Base-by-base conservation (phyloP, 352 stramenopile genomes). In the Pythium volutum region DNA sequence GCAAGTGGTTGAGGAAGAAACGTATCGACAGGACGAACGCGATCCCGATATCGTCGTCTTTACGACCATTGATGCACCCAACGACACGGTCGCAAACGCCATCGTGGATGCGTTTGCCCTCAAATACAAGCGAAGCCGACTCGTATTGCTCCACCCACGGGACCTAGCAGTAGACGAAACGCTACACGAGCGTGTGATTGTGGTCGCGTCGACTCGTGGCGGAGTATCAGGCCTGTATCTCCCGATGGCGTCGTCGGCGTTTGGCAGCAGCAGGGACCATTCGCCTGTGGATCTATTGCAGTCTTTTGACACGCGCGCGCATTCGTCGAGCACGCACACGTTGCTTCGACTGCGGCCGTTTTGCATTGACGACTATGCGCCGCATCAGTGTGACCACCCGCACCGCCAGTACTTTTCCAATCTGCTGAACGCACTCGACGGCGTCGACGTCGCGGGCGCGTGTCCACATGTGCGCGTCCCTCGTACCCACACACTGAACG, bases 351-450 rank as follows among this genome's bases (percentile, higher is more conserved):
- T 55, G 10, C 59, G 71, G 18, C 55, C 53, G 31, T 83, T 86
- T 26, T 87, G 78, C 55, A 64, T 76, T 2, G 84, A 87, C 49
- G 49, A 85, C 59, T 84, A 84, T 43, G 71, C 69, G 5, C 73
- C 64, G 4, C n/a, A 16, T 8, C 38, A 66, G 23, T 89, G 79
- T 33, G 68, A 84, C 27, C 68, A 67, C 16, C 73, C 67, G 1
- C 76, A 83, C 8, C 75, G 73, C 38, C 66, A 84, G 47, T 84
- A 83, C 58, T 83, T 86, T 57, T 83, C 76, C 36, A 68, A 77
- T 29, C 15, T 85, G 7, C 62, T 80, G n/a, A 76, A 78, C 29
- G 55, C 54, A 0, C 60, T 84, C 36, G 71, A 86, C 34, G 31
- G 59, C 11, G 76, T 89, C 0, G 77, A 84, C 46, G 73, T 78